Conservation (phyloP, 2,329 filamentous ascomycete species). For the Gaeumannomyces sp. region DNA sequence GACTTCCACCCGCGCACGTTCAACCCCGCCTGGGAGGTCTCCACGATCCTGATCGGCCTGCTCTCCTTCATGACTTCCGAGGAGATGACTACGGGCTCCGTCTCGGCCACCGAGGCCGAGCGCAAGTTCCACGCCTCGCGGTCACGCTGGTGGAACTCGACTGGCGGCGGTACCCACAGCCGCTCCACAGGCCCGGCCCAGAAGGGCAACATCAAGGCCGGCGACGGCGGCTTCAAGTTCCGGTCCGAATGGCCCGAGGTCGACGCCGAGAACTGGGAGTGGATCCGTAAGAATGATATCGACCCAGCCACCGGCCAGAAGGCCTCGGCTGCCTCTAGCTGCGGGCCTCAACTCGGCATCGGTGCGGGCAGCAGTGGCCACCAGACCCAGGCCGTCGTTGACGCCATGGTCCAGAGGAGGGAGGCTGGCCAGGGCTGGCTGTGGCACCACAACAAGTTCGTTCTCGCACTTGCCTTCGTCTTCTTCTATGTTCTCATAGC, state of each 20-base stretch:
- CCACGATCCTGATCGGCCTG: slow-evolving; percentile 89
- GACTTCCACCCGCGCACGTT: slow-evolving; percentile 98
- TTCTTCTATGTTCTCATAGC: slow-evolving; percentile 81
- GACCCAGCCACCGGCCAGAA: slow-evolving; percentile 69
- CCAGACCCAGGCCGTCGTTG: slow-evolving; percentile 67
- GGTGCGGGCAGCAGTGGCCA: slow-evolving; percentile 55
- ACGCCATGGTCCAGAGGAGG: slow-evolving; percentile 67
- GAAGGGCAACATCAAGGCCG: slow-evolving; percentile 80
- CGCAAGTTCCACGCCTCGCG: slow-evolving; percentile 69
- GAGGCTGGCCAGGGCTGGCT: slow-evolving; percentile 81
- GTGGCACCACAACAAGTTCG: slow-evolving; percentile 64
- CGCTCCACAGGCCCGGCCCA: slow-evolving; percentile 43
- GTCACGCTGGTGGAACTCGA: slow-evolving; percentile 94
- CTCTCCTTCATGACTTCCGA: slow-evolving; percentile 98
- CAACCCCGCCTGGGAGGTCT: slow-evolving; percentile 97
- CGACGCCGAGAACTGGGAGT: slow-evolving; percentile 83
- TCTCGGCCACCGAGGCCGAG: slow-evolving; percentile 71
- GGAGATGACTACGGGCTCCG: slow-evolving; percentile 93
- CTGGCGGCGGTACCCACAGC: slow-evolving; percentile 70
- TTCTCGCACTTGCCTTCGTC: slow-evolving; percentile 62
- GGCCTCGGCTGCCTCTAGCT: slow-evolving; percentile 41
- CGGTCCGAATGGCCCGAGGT: slow-evolving; percentile 82
- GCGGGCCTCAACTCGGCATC: slow-evolving; percentile 52
- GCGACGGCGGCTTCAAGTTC: slow-evolving; percentile 90
- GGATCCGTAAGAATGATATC: slow-evolving; percentile 79